A percentile compares a stretch with the other conserved stretches of the same genome.
These are phyloP conservation scores for Lithohypha guttulata DNA, from an alignment of 2,329 filamentous ascomycete genomes.

Conservation along the genomic window DNA sequence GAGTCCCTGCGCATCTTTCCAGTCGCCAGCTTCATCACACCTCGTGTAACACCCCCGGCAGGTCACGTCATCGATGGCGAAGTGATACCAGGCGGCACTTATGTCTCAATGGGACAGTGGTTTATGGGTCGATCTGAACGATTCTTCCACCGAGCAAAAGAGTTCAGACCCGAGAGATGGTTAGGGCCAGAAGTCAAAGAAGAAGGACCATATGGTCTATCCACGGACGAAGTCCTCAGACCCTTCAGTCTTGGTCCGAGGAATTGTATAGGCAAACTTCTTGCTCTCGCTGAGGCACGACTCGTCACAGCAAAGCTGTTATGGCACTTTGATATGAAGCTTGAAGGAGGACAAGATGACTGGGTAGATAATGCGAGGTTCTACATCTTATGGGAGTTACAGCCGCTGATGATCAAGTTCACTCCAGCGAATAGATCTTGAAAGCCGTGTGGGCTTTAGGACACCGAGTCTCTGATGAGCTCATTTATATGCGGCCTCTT, in stretches of 20 bases:
- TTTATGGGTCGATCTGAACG: constrained; percentile 13
- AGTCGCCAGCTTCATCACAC: constrained; percentile 10
- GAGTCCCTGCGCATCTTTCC: constrained; percentile 14
- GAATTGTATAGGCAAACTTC: constrained; percentile 25
- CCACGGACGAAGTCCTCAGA: constrained; percentile 29
- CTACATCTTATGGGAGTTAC: constrained; percentile 13
- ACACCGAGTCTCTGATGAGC: no score
- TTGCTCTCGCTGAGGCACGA: constrained; percentile 24
- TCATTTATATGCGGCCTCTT: no score
- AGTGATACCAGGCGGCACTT: constrained; percentile 23
- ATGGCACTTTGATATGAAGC: constrained; percentile 22
- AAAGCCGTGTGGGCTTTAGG: no score
- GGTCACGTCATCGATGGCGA: constrained; percentile 23
- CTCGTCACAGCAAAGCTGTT: constrained; percentile 21
- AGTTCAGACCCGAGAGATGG: constrained; percentile 35
- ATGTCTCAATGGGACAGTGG: constrained; percentile 15
- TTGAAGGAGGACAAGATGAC: constrained; percentile 11
- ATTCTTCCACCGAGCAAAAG: constrained; percentile 16
- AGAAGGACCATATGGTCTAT: constrained; percentile 24
- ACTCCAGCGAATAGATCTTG: constrained; percentile 9
- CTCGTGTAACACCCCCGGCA: constrained; percentile 30
- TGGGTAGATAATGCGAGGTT: constrained; percentile 14
- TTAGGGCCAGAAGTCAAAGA: constrained; percentile 18
- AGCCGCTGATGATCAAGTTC: constrained; percentile 12
- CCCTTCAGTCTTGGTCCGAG: constrained; percentile 30